Conservation (phyloP, 108 stramenopile genomes). For the Nitzschia sp. region DNA sequence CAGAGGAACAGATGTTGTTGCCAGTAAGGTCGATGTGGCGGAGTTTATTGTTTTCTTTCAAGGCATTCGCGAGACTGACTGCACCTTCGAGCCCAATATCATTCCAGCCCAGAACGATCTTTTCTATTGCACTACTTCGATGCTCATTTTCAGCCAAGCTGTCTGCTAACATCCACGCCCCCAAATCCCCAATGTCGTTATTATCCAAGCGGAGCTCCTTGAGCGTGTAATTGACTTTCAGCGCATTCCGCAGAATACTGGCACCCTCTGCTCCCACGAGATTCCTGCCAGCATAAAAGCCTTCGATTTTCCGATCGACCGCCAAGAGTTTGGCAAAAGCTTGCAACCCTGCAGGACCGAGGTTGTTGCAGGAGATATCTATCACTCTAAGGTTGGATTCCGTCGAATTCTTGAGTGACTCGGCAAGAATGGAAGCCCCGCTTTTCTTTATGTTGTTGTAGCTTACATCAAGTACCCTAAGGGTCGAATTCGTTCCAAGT, state of each 20-base stretch:
- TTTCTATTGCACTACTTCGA: slow-evolving; percentile 22
- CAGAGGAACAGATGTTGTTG: slow-evolving; percentile 42
- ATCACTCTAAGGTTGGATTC: slow-evolving; percentile 19
- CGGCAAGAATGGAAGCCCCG: slow-evolving; percentile 26
- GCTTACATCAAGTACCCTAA: slow-evolving; percentile 48
- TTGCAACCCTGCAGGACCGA: slow-evolving; percentile 33
- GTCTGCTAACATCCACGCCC: slow-evolving; percentile 26
- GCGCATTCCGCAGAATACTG: slow-evolving; percentile 18
- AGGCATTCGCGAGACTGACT: slow-evolving; percentile 31
- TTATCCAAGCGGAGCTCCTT: slow-evolving; percentile 32
- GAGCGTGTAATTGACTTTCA: slow-evolving; percentile 40
- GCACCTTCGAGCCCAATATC: slow-evolving; percentile 44
- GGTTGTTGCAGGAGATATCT: slow-evolving; percentile 31
- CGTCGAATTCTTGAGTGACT: slow-evolving; percentile 5
- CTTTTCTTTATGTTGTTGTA: slow-evolving; percentile 33
- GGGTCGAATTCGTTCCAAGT: slow-evolving; percentile 26
- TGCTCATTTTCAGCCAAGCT: slow-evolving; percentile 27
- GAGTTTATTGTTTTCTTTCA: slow-evolving; percentile 24
- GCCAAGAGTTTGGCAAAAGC: slow-evolving; percentile 22
- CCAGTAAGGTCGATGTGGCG: slow-evolving; percentile 41
- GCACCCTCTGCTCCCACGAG: slow-evolving; percentile 44
- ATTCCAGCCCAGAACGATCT: slow-evolving; percentile 53
- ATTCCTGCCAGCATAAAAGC: slow-evolving; percentile 28
- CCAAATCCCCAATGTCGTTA: slow-evolving; percentile 43
- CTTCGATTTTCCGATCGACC: slow-evolving; percentile 23